phyloP scores from a whole-genome alignment of 805 yeast species.

The Ogataea sp. region DNA sequence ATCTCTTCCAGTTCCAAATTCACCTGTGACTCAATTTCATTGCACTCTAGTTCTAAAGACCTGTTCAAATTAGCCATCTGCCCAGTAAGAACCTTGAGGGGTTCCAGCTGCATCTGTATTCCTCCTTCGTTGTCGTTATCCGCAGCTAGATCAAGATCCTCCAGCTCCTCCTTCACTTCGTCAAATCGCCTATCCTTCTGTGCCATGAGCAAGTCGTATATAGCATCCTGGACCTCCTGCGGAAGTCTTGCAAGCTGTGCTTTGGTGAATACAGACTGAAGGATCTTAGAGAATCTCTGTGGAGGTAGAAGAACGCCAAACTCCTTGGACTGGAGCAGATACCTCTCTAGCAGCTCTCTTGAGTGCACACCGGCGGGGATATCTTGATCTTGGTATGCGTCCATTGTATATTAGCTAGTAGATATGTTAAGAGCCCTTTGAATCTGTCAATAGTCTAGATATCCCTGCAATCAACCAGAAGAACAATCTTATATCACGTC shows the following conservation, averaged over 20 bases:
- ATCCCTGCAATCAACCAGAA: no score
- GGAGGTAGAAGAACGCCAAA: conserved; percentile 13
- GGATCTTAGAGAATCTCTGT: neutral
- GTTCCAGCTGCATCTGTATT: neutral
- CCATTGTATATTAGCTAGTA: neutral
- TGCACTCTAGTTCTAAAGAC: conserved; percentile 19
- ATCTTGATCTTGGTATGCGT: neutral
- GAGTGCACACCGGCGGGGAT: conserved; percentile 4
- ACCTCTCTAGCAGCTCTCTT: conserved; percentile 15
- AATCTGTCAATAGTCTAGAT: no score
- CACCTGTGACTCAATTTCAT: conserved; percentile 10
- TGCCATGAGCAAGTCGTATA: conserved; percentile 6
- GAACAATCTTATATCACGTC: no score
- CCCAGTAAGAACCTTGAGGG: conserved; percentile 6
- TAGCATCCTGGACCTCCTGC: conserved; percentile 10
- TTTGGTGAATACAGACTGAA: neutral
- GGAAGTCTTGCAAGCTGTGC: neutral
- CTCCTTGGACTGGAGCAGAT: conserved; percentile 14
- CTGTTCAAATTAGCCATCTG: conserved; percentile 21
- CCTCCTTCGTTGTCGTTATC: neutral
- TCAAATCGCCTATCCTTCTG: conserved; percentile 6
- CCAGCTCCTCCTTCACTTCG: neutral
- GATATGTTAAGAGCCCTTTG: no score
- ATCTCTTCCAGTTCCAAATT: conserved; percentile 8
- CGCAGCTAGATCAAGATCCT: neutral